Base-by-base conservation (phyloP, 306 rosid species). In the Citrullus mucosospermus region DNA sequence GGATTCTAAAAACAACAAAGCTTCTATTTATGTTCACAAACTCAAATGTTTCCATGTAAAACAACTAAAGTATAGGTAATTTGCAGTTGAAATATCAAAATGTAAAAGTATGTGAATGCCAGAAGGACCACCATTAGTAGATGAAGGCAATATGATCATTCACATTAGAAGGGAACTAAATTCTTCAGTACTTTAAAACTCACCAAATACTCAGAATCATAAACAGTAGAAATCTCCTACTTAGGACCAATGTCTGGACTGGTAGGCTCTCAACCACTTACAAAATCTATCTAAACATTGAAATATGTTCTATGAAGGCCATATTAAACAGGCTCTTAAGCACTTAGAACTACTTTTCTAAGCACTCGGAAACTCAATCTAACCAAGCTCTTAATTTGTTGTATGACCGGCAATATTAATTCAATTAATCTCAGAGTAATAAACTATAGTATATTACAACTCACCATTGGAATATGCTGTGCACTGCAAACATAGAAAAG, bases 401-500 rank as follows among this genome's bases (percentile, higher is more conserved):
- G 44, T 36, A 65, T 67, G 15, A 18, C 16, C 2, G 15, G 73
- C 74, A 5, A 36, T 41, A 68, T 20, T 43, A 68, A 16, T 71
- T 14, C 54, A 46, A 28, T 9, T 8, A 78, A 56, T 32, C 12
- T 41, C 16, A 30, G 12, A 39, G 48, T 46, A 43, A 61, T 41
- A 66, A 54, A 82, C 58, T 73, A 41, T 62, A 74, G 53, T 7
- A 78, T 50, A 32, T 57, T 28, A 55, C 66, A n/a, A 80, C 97
- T 94, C 84, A 92, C 98, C 88, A 14, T 62, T 71, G 36, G 69
- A 39, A 76, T 80, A 74, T 71, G 85, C 16, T 72, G 81, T 76
- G 88, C 99, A 95, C 63, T 84, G 72, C 0, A 84, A 82, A 77
- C 97, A 95, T 12, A 82, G 20, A 80, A 95, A 89, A 34, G 83